phyloP scores from a whole-genome alignment of 2,329 filamentous ascomycete species.

The Arachnomyces sp. region DNA sequence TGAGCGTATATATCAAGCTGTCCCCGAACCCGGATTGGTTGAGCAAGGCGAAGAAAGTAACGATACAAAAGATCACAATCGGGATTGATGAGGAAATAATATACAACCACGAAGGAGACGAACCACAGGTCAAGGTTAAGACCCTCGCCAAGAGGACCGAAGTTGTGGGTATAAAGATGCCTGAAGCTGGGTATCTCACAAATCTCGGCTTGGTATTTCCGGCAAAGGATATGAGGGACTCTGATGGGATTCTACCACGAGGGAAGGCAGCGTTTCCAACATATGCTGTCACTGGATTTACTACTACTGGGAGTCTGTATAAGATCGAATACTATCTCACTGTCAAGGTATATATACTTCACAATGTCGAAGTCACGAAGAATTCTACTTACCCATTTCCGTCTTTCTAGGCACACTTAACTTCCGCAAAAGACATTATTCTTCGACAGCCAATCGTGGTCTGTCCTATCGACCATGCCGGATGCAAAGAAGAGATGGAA shows the following conservation, averaged over 20 bases:
- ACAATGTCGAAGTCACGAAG: constrained; percentile 2
- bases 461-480: constrained; percentile 88
- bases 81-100: constrained; percentile 95
- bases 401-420: constrained; percentile 66
- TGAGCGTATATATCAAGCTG: constrained; percentile 91
- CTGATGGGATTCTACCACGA: constrained; percentile 77
- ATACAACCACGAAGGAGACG: constrained; percentile 96
- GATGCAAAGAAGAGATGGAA: constrained; percentile 97
- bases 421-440: constrained; percentile 77
- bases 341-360: constrained; percentile 70
- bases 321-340: constrained; percentile 97
- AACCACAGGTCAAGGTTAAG: constrained; percentile 84
- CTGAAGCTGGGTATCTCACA: constrained; percentile 85
- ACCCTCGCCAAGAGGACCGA: constrained; percentile 78
- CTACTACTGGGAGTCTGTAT: constrained; percentile 87
- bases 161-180: constrained; percentile 71
- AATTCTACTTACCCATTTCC: constrained; percentile 9
- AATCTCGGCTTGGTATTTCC: constrained; percentile 89
- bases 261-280: constrained; percentile 81
- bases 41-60: constrained; percentile 81
- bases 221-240: constrained; percentile 76
- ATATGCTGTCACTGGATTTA: constrained; percentile 84
- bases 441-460: constrained; percentile 91
- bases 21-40: constrained; percentile 89
- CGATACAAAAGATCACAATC: constrained; percentile 88